These are phyloP conservation scores for Ramaria sp. DNA, from an alignment of 768 basidiomycete genomes.

Conservation along the genomic window DNA sequence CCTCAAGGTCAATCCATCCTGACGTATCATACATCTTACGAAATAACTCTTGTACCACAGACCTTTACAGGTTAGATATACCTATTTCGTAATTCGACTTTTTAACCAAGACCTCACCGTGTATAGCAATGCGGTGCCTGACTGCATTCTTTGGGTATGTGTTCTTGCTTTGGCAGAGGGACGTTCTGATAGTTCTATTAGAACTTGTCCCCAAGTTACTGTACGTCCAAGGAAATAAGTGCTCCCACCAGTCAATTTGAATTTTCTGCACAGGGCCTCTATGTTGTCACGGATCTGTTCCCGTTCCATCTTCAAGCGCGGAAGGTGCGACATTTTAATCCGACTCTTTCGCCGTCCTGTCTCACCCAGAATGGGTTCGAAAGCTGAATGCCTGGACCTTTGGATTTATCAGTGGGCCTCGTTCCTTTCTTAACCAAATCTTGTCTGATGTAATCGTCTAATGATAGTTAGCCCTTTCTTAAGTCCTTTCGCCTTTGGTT, in stretches of 20 bases:
- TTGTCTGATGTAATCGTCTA: not conserved
- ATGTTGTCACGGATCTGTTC: slow-evolving; percentile 50
- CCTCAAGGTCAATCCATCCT: slow-evolving; percentile 32
- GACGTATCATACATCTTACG: not conserved
- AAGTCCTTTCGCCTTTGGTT: slow-evolving; percentile 58
- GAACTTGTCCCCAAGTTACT: slow-evolving; percentile 9
- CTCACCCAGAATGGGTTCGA: not conserved
- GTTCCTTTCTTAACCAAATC: not conserved
- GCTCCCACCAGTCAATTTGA: not conserved
- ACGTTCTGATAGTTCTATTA: no score
- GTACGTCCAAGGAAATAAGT: not conserved
- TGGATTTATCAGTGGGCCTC: slow-evolving; percentile 40
- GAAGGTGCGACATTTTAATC: slow-evolving; percentile 32
- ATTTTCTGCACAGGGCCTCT: slow-evolving; percentile 33
- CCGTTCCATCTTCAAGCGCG: slow-evolving; percentile 62
- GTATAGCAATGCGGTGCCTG: slow-evolving; percentile 45
- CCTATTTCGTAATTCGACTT: not conserved
- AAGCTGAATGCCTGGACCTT: slow-evolving; percentile 65
- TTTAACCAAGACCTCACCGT: not conserved
- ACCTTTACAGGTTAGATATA: not conserved
- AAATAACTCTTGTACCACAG: slow-evolving; percentile 17
- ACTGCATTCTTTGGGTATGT: slow-evolving; percentile 35
- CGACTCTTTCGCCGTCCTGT: not conserved
- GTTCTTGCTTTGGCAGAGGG: not conserved
- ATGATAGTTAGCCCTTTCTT: slow-evolving; percentile 41